Percentiles rank a stretch among this genome's conserved stretches.
These are phyloP conservation scores for Talaromyces sp. DNA, from an alignment of 2,329 filamentous ascomycete species.

Conservation along the genomic window DNA sequence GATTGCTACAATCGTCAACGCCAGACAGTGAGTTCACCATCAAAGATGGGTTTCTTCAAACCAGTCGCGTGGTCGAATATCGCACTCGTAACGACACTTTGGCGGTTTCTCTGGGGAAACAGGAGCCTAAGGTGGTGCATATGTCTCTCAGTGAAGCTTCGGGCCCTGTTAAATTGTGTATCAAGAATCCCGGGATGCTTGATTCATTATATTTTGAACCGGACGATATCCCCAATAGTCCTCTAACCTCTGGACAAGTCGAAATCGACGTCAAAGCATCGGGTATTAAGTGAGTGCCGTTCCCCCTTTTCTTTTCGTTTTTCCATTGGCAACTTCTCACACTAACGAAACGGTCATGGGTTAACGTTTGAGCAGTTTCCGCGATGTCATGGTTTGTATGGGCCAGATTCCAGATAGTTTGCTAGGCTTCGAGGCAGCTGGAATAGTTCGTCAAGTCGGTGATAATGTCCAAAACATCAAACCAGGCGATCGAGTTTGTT, in stretches of 20 bases:
- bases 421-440: slow-evolving; percentile 1
- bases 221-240: neutral
- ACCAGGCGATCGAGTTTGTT: slow-evolving; percentile 1
- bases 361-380: neutral
- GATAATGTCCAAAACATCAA: neutral
- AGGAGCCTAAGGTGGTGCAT: neutral
- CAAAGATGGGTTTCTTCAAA: neutral
- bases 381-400: slow-evolving; percentile 16
- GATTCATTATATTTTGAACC: slow-evolving; percentile 2
- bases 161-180: neutral
- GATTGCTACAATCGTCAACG: neutral
- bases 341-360: neutral
- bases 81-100: neutral
- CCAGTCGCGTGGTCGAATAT: neutral
- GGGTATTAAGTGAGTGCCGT: neutral
- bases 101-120: neutral
- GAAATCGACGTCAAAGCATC: neutral
- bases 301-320: no score
- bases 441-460: slow-evolving; percentile 1
- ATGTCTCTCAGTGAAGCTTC: neutral
- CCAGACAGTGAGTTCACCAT: neutral
- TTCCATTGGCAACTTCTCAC: neutral
- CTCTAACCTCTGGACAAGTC: neutral
- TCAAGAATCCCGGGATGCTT: neutral
- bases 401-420: neutral